These are phyloP conservation scores for Paulownia fortunei DNA, from an alignment of 257 asterid genomes.

Conservation along the genomic window DNA sequence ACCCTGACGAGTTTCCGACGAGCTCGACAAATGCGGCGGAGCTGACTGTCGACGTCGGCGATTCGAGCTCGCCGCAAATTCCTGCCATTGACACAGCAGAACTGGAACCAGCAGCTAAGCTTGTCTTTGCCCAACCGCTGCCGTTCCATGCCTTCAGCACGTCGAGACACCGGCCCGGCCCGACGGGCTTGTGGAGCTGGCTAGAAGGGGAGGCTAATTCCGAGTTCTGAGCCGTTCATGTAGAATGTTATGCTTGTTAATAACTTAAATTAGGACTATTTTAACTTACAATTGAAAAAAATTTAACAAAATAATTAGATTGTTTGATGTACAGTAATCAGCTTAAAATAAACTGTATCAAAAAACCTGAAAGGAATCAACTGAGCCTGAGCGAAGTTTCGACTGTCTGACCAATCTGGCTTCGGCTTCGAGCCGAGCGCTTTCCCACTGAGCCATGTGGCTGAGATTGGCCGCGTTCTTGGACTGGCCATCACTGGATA, in stretches of 20 bases:
- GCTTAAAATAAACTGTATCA: background rate
- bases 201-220: conserved; percentile 43
- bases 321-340: no score
- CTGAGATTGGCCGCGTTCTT: conserved; percentile 67
- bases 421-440: conserved; percentile 82
- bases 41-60: conserved; percentile 80
- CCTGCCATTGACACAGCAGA: conserved; percentile 35
- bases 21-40: conserved; percentile 47
- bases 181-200: conserved; percentile 33
- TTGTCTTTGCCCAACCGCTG: conserved; percentile 36
- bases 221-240: background rate
- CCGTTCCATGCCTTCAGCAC: conserved; percentile 52
- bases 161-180: conserved; percentile 37
- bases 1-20: conserved; percentile 47
- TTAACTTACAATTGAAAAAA: background rate
- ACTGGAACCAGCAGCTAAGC: background rate
- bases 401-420: conserved; percentile 65
- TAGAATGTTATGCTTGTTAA: no score
- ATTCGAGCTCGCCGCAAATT: conserved; percentile 51
- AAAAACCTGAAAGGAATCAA: conserved; percentile 10
- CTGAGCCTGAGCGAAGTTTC: conserved; percentile 45
- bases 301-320: no score
- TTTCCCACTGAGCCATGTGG: conserved; percentile 94
- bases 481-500: conserved; percentile 57
- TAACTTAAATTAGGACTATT: no score